Base-by-base conservation (phyloP, 2,329 filamentous ascomycete species). In the Lojkania enalia region DNA sequence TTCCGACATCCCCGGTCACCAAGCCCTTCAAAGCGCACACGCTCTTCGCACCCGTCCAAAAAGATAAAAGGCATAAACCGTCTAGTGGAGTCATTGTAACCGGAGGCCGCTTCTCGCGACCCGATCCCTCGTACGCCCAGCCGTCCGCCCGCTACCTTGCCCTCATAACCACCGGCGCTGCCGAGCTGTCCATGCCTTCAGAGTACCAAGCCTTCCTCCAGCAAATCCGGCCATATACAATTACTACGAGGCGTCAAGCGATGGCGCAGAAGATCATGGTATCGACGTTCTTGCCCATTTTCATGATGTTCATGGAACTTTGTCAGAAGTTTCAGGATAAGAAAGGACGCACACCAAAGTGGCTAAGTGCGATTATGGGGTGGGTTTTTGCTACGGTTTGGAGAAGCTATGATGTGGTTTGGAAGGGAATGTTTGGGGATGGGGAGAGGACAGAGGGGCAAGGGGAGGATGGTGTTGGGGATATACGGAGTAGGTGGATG, bases 71-170 rank as follows among this genome's bases (percentile, higher is more conserved):
- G 1, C 57, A 67, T 4, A 25, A 37, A 18, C 19, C 55, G 4
- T 43, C 57, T 5, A 25, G 69, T 42, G 39, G 63, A 52, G 42
- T 32, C 18, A 35, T 57, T 15, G 61, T 11, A 37, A 45, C 64
- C 53, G 19, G 55, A 67, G 27, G 64, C 29, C 75, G 77, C 27
- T 70, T 84, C 18, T 63, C 76, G 19, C 82, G 89, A 4, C 83
- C 85, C 0, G 78, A 86, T 41, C 78, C 83, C 1, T 78, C 78
- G 45, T 90, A 92, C 60, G 87, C 90, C 0, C 89, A 96, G 70
- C 81, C 94, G 0, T 95, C 89, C 2, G 77, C 82, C 32, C 84
- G 94, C 11, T 97, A 99, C 67, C 74, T 96, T 18, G 85, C 86
- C 49, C 78, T 96, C 39, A 81, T 99, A 57, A 82, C 79, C 12